A percentile compares a stretch with the other conserved stretches of the same genome.
These are phyloP conservation scores for Pleurotus cornucopiae DNA, from an alignment of 768 basidiomycete species.

Conservation along the genomic window DNA sequence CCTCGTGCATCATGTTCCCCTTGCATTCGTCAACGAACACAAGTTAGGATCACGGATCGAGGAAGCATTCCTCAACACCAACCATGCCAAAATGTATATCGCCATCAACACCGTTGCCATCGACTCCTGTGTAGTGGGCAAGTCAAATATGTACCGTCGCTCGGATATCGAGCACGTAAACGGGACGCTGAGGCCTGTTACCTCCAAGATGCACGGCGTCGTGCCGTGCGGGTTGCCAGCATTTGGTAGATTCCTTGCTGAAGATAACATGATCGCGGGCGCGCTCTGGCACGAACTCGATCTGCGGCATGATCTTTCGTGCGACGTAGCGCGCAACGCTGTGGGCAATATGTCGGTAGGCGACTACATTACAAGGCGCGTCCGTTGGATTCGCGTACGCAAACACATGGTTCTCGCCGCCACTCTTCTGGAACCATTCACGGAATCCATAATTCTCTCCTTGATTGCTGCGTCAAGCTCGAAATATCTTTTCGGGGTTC, in stretches of 20 bases:
- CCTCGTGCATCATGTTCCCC: slow-evolving; percentile 94
- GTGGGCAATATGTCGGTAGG: slow-evolving; percentile 83
- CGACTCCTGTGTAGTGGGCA: slow-evolving; percentile 96
- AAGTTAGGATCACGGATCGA: slow-evolving; percentile 81
- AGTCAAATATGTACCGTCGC: slow-evolving; percentile 90
- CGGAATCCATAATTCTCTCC: slow-evolving; percentile 77
- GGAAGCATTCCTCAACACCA: slow-evolving; percentile 93
- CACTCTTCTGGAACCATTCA: slow-evolving; percentile 88
- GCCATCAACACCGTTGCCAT: slow-evolving; percentile 86
- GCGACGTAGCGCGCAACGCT: slow-evolving; percentile 85
- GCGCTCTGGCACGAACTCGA: slow-evolving; percentile 93
- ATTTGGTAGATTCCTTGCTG: slow-evolving; percentile 88
- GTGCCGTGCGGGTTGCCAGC: slow-evolving; percentile 59
- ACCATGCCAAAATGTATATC: slow-evolving; percentile 97
- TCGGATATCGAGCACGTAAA: slow-evolving; percentile 80
- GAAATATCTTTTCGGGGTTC: slow-evolving; percentile 43
- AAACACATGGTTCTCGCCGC: slow-evolving; percentile 90
- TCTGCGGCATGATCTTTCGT: slow-evolving; percentile 83
- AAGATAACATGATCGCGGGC: slow-evolving; percentile 96
- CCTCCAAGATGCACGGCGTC: slow-evolving; percentile 11
- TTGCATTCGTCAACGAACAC: slow-evolving; percentile 69
- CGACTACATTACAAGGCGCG: slow-evolving; percentile 85
- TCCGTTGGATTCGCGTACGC: slow-evolving; percentile 95
- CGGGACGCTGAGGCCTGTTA: slow-evolving; percentile 52
- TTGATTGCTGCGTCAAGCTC: slow-evolving; percentile 57